Evolutionary conservation across 129 eudicot genomes (phyloP).

Genomic region (Centaurea solstitialis): DNA sequence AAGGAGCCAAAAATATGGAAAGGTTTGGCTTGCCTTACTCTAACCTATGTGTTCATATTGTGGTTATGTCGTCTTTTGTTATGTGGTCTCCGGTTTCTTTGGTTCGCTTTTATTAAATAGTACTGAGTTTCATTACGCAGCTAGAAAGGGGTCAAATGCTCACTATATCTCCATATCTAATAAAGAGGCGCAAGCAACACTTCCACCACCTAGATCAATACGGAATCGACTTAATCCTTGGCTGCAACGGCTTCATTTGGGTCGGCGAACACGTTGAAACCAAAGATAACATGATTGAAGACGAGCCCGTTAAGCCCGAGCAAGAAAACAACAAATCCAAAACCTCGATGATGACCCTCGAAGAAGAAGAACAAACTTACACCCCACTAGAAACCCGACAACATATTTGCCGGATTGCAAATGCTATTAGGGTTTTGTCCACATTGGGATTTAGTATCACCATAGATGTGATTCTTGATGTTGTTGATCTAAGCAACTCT

Average conservation of each 20-base stretch:
- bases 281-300: conserved; percentile 67
- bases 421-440: conserved; percentile 72
- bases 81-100: too few species aligned
- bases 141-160: conserved; percentile 87
- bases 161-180: conserved; percentile 68
- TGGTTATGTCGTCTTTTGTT: neutral
- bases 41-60: neutral
- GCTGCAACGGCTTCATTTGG: conserved; percentile 92
- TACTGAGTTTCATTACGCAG: conserved; percentile 44
- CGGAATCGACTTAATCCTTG: conserved; percentile 74
- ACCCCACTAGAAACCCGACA: conserved; percentile 60
- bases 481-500: conserved; percentile 47
- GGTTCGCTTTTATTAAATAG: neutral
- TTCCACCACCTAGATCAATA: conserved; percentile 71
- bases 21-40: conserved; percentile 47
- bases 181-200: conserved; percentile 85
- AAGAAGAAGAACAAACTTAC: conserved; percentile 52
- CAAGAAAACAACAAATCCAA: conserved; percentile 25
- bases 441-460: conserved; percentile 73
- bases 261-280: conserved; percentile 80
- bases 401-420: conserved; percentile 78
- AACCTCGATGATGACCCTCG: conserved; percentile 9
- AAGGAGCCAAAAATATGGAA: conserved; percentile 96
- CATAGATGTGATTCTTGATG: conserved; percentile 56
- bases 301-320: conserved; percentile 44